phyloP scores from a whole-genome alignment of 1,139 yeast genomes.

The Hyphopichia pseudoburtonii region DNA sequence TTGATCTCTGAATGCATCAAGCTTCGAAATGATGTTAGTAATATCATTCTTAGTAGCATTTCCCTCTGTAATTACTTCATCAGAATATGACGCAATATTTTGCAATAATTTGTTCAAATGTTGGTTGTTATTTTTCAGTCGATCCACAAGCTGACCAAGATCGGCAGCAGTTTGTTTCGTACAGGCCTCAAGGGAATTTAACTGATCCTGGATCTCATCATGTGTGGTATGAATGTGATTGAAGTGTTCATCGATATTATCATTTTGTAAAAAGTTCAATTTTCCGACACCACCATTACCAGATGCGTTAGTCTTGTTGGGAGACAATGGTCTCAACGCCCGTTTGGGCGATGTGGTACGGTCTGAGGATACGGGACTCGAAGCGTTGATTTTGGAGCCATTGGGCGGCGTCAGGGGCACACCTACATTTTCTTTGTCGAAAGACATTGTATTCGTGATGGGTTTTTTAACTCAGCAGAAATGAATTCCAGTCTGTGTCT shows the following conservation, averaged over 20 bases:
- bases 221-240: constrained; percentile 26
- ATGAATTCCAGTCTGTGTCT: no score
- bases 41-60: constrained; percentile 38
- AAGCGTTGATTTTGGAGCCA: no score
- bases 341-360: constrained; percentile 13
- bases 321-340: constrained; percentile 27
- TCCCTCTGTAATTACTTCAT: constrained; percentile 38
- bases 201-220: constrained; percentile 28
- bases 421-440: not conserved
- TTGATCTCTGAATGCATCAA: constrained; percentile 12
- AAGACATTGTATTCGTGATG: no score
- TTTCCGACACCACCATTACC: constrained; percentile 15
- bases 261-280: constrained; percentile 29
- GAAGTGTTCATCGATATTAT: constrained; percentile 33
- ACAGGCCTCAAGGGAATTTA: constrained; percentile 31
- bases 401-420: not conserved
- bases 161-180: constrained; percentile 38
- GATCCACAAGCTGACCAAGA: constrained; percentile 36
- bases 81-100: constrained; percentile 33
- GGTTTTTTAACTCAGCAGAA: no score
- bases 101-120: constrained; percentile 35
- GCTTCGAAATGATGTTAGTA: constrained; percentile 18
- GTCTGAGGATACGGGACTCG: no score
- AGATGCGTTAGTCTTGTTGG: constrained; percentile 20
- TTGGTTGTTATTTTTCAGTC: constrained; percentile 45